Percentiles rank a stretch among this genome's conserved stretches.
Conservation (phyloP, 805 yeast genomes). For the Komagataella populi region DNA sequence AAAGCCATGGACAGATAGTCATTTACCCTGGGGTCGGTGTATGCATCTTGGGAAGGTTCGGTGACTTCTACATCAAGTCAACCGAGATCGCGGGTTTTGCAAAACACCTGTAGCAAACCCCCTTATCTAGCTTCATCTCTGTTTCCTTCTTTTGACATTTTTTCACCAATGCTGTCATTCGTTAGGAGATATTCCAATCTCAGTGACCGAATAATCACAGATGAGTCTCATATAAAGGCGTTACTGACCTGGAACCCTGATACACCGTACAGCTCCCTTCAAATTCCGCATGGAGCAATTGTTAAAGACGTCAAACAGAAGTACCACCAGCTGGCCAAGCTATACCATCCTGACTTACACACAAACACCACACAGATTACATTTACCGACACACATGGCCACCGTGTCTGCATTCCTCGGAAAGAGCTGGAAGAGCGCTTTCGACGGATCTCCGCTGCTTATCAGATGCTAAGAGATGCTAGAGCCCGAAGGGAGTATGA, state of each 20-base stretch:
- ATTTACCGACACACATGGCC: constrained; percentile 2
- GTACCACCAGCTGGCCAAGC: constrained; percentile 50
- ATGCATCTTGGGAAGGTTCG: too few relatives aligned
- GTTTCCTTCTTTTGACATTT: not conserved
- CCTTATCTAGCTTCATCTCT: not conserved
- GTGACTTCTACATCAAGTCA: constrained; percentile 1
- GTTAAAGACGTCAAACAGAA: constrained; percentile 26
- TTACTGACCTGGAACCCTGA: not conserved
- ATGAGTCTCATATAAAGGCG: constrained; percentile 26
- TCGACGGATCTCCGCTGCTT: constrained; percentile 43
- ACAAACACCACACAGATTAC: not conserved
- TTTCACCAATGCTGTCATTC: not conserved
- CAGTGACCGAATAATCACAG: constrained; percentile 28
- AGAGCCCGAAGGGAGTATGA: constrained; percentile 31
- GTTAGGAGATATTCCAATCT: constrained; percentile 3
- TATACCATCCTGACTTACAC: constrained; percentile 67
- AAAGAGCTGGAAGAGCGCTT: constrained; percentile 27
- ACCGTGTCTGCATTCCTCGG: constrained; percentile 1
- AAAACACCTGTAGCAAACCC: not conserved
- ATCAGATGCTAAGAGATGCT: constrained; percentile 36
- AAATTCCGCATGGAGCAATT: constrained; percentile 9
- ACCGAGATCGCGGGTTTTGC: constrained; percentile 6
- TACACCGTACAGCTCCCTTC: not conserved
- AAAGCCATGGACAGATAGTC: not conserved
- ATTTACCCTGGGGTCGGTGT: not conserved